Conservation (phyloP, 768 basidiomycete species). For the Filobasidium wieringae region DNA sequence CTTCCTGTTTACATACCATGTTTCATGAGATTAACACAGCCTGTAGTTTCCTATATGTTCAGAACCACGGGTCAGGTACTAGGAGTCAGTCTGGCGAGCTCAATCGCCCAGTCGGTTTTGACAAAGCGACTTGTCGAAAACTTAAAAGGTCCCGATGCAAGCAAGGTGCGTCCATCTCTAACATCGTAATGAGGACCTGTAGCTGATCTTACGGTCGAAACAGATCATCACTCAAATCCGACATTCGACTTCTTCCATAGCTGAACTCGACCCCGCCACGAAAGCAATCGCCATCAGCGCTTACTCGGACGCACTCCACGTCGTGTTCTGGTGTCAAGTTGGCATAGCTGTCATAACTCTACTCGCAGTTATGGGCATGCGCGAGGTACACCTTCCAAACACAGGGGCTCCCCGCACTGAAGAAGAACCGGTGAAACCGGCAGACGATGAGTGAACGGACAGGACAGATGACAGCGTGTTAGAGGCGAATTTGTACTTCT, state of each 20-base stretch:
- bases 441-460: not conserved
- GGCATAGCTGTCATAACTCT: slow-evolving; percentile 19
- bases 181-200: not conserved
- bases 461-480: no score
- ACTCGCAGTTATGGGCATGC: slow-evolving; percentile 21
- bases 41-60: slow-evolving; percentile 36
- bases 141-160: slow-evolving; percentile 65
- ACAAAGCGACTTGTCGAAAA: slow-evolving; percentile 55
- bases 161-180: slow-evolving; percentile 18
- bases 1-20: not conserved
- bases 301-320: slow-evolving; percentile 22
- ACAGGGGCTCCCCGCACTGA: no score
- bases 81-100: slow-evolving; percentile 78
- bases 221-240: slow-evolving; percentile 33
- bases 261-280: slow-evolving; percentile 16
- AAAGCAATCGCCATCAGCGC: slow-evolving; percentile 20
- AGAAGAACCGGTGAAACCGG: not conserved
- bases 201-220: not conserved
- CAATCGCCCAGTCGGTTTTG: slow-evolving; percentile 70
- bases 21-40: not conserved
- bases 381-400: slow-evolving; percentile 24
- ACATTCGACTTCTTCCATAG: slow-evolving; percentile 34
- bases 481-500: no score
- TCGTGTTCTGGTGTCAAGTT: slow-evolving; percentile 29
- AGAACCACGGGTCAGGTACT: slow-evolving; percentile 84